Evolutionary conservation across 2,329 filamentous ascomycete species (phyloP), one percentile per base, ranked within the genome.

Genomic region (Xylariaceae sp.): DNA sequence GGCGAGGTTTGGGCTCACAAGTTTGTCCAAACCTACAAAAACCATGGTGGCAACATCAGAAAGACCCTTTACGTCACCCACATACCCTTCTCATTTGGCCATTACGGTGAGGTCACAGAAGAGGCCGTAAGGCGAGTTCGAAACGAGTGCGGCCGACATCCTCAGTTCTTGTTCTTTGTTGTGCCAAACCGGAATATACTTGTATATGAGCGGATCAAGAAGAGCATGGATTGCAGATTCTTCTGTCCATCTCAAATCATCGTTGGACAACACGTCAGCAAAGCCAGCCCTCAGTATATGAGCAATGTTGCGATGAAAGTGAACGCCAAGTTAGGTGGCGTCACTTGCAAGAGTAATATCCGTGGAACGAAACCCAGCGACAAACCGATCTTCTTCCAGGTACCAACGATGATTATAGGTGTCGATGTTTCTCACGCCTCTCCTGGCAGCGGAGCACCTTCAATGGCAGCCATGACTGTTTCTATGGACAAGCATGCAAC

Each of bases 251-350:
- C 91, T 0, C 94, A 97, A 71, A 88, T 92, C 63, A 71, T 97
- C n/a, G 87, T 92, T 65, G 77, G 80, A 2, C 76, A 76, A 0
- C 88, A 95, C 60, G 89, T 93, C 0, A 68, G 76, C 44, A 88
- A 88, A 71, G 84, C 83, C 13, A 84, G 88, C 18, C 81, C 82
- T 0, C 94, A 99, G 68, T 97, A 97, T 74, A 88, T 90, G 68
- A 94, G 90, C 0, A 99, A 99, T 63, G 91, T 99, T 0, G 83
- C 86, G 64, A 94, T 99, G 90, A 99, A 99, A 77, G 86, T 99
- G 65, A 97, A 99, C 68, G 89, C 90, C 2, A 99, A 99, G 77
- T 82, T 99, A 2, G 94, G 94, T 11, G 94, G 94, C 4, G 82
- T 84, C 0, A 97, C 91, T 0, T 86, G 77, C 55, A 78, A 72